Percentiles rank a stretch among this genome's conserved stretches.
These are phyloP conservation scores for Plasmodium malariae DNA, from an alignment of 169 alveolate genomes.

Conservation along the genomic window DNA sequence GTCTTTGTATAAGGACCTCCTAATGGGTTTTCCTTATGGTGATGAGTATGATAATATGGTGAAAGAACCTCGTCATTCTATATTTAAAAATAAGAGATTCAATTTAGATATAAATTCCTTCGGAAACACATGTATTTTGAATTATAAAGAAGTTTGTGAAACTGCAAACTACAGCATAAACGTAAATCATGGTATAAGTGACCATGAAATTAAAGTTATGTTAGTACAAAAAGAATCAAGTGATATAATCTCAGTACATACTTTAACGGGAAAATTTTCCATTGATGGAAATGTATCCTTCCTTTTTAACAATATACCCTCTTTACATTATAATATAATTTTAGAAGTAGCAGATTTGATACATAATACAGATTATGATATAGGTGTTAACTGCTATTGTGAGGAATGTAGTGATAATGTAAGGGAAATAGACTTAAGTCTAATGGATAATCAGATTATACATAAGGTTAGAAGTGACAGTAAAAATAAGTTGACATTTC, in stretches of 20 bases:
- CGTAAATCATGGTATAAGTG: slow-evolving; percentile 52
- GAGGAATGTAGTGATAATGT: slow-evolving; percentile 23
- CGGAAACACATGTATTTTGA: slow-evolving; percentile 45
- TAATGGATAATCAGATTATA: slow-evolving; percentile 38
- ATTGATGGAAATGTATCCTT: slow-evolving; percentile 22
- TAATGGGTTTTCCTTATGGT: too few species aligned
- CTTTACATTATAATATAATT: slow-evolving; percentile 43
- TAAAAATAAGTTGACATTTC: slow-evolving; percentile 17
- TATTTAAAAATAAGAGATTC: slow-evolving; percentile 16
- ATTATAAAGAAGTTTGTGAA: slow-evolving; percentile 35
- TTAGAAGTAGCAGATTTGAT: slow-evolving; percentile 63
- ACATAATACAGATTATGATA: slow-evolving; percentile 23
- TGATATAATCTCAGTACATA: slow-evolving; percentile 58
- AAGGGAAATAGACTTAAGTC: slow-evolving; percentile 20
- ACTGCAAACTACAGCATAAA: slow-evolving; percentile 25
- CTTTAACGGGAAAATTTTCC: slow-evolving; percentile 6
- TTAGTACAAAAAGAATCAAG: slow-evolving; percentile 54
- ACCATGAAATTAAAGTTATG: slow-evolving; percentile 20
- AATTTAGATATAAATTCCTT: slow-evolving; percentile 29
- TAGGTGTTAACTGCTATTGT: slow-evolving; percentile 54
- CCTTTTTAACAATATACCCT: slow-evolving; percentile 50
- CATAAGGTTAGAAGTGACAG: slow-evolving; percentile 23
- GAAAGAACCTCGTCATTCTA: too few species aligned
- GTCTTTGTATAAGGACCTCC: neutral
- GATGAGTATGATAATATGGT: too few species aligned